A percentile compares a stretch with the other conserved stretches of the same genome.
Conservation (phyloP, 495 filamentous ascomycete species). For the Aspergillus conjunctus region DNA sequence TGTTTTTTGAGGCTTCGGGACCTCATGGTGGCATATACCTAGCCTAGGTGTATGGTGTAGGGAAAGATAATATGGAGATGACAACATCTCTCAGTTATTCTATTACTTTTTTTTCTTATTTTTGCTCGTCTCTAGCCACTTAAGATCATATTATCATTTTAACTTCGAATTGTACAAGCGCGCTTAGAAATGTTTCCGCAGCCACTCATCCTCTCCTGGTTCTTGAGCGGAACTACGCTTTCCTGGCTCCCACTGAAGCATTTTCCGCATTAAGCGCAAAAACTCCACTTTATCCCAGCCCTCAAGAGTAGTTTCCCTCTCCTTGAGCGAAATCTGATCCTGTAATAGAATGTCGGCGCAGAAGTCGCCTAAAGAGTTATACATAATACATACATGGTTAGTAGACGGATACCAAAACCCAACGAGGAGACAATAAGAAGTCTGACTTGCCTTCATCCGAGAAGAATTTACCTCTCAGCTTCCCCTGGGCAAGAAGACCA, state of each 20-base stretch:
- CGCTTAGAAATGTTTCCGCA: slow-evolving; percentile 6
- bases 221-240: slow-evolving; percentile 31
- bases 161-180: too few species aligned
- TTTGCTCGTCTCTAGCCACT: too few species aligned
- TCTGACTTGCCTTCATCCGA: slow-evolving; percentile 19
- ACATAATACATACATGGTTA: too few species aligned
- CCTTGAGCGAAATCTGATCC: slow-evolving; percentile 34
- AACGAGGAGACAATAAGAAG: not conserved
- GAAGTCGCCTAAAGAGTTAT: slow-evolving; percentile 23
- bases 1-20: slow-evolving; percentile 4
- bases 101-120: too few species aligned
- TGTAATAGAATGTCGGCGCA: slow-evolving; percentile 13
- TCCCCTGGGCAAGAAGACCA: slow-evolving; percentile 34
- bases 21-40: slow-evolving; percentile 2
- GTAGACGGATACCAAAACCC: not conserved
- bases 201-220: slow-evolving; percentile 32
- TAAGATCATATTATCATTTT: too few species aligned
- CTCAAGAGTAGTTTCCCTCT: slow-evolving; percentile 28
- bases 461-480: slow-evolving; percentile 24
- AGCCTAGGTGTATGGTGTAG: too few species aligned
- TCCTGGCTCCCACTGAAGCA: slow-evolving; percentile 38
- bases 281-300: slow-evolving; percentile 34
- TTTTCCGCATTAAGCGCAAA: slow-evolving; percentile 38
- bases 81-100: too few species aligned
- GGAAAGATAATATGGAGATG: too few species aligned